Evolutionary conservation across 306 rosid genomes (phyloP), one percentile per base, ranked within the genome.

Genomic region (Prunus armeniaca): DNA sequence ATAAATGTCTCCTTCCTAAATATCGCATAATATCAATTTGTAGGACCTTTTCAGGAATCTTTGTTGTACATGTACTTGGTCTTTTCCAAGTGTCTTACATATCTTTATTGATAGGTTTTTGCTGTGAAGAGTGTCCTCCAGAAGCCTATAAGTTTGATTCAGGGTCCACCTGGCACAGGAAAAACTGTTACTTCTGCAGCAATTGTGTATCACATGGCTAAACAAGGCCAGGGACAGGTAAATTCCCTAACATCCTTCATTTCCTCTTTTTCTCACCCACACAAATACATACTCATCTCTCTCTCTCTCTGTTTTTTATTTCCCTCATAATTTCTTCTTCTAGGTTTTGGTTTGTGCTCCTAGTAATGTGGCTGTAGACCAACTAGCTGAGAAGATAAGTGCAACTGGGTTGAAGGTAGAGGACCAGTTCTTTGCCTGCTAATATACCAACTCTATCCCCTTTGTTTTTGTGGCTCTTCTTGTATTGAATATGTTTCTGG

Each of bases 221-320:
- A 96, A 86, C 99, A 96, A 86, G 98, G 97, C 74, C 99, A 96
- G 85, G 99, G 99, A 46, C 99, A 96, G 93, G 98, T 92, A 79
- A 69, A 71, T 45, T 72, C 15, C 58, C 14, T 45, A 46, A 15
- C 19, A 38, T 22, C 17, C 20, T 13, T 41, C 51, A 30, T 30
- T 61, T 49, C 46, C 20, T 47, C 46, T n/a, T 56, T 71, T 72
- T 68, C 19, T 45, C 12, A 64, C 14, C 9, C 38, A 55, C 38
- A 1, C 9, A 38, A 38, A 38, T 7, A 6, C 43, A 38, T 38
- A 38, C 43, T 6, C 43, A 38, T 38, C 43, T 56, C 41, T 67
- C 43, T 56, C 41, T 67, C 55, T 63, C 2, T 69, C 19, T 32
- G 4, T 11, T 25, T 43, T 7, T 75, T 43, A 41, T 64, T 30